A percentile compares a stretch with the other conserved stretches of the same genome.
Conservation (phyloP, 1,139 yeast species). For the Geotrichum histeridarum region DNA sequence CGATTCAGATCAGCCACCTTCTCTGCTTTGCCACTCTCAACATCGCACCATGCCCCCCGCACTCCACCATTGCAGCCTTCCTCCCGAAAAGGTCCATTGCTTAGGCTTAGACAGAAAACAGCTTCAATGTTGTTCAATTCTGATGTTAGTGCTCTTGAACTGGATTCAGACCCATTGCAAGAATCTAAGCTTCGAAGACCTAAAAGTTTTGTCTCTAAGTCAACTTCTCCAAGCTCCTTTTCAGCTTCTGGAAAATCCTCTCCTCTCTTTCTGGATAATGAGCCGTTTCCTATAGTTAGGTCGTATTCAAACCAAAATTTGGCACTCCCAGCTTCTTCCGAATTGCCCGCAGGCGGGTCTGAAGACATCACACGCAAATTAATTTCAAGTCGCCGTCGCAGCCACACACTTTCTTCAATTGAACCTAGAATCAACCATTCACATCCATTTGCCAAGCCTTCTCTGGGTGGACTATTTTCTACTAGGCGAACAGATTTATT, state of each 20-base stretch:
- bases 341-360: background rate
- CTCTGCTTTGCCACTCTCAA: background rate
- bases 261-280: no score
- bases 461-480: constrained; percentile 5
- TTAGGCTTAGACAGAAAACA: constrained; percentile 21
- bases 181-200: no score
- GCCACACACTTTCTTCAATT: constrained; percentile 5
- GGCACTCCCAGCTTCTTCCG: no score
- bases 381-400: background rate
- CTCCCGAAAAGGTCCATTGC: constrained; percentile 19
- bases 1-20: background rate
- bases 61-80: background rate
- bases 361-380: background rate
- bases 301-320: background rate
- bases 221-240: background rate
- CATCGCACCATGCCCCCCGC: background rate
- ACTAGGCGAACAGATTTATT: background rate
- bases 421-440: background rate
- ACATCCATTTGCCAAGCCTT: background rate
- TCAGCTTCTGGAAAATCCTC: no score
- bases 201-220: background rate
- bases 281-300: background rate
- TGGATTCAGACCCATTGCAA: background rate
- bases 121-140: constrained; percentile 22
- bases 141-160: constrained; percentile 7